phyloP scores from a whole-genome alignment of 73 alveolate genomes.

The Paramecium octaurelia region DNA sequence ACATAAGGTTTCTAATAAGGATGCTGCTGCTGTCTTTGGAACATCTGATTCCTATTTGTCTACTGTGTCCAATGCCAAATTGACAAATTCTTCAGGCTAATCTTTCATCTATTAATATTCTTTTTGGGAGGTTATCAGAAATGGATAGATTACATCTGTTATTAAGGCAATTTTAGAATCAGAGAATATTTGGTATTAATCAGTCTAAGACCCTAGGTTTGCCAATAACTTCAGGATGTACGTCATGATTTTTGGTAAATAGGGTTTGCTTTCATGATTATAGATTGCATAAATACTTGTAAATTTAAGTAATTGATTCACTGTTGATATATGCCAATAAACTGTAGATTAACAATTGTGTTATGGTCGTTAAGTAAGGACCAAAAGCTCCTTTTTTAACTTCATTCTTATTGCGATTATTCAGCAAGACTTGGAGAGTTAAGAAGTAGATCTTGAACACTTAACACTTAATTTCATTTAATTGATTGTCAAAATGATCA shows the following conservation, averaged over 20 bases:
- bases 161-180: slow-evolving; percentile 59
- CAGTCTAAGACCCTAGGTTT: slow-evolving; percentile 27
- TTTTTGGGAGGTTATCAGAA: slow-evolving; percentile 62
- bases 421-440: neutral
- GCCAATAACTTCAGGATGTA: slow-evolving; percentile 20
- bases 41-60: slow-evolving; percentile 69
- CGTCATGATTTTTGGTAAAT: neutral
- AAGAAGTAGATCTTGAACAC: neutral
- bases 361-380: neutral
- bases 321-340: neutral
- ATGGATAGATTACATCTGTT: slow-evolving; percentile 68
- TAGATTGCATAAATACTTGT: neutral
- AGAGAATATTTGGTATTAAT: slow-evolving; percentile 50
- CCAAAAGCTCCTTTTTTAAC: slow-evolving; percentile 25
- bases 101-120: slow-evolving; percentile 63
- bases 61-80: slow-evolving; percentile 73
- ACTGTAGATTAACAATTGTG: neutral
- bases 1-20: slow-evolving; percentile 73
- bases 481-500: neutral
- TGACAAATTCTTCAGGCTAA: slow-evolving; percentile 78
- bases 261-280: neutral
- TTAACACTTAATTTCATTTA: slow-evolving; percentile 23
- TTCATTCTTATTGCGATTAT: slow-evolving; percentile 39
- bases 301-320: neutral
- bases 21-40: slow-evolving; percentile 76